These are phyloP conservation scores for Fusarium robinianum DNA, from an alignment of 2,329 filamentous ascomycete genomes.

Conservation along the genomic window DNA sequence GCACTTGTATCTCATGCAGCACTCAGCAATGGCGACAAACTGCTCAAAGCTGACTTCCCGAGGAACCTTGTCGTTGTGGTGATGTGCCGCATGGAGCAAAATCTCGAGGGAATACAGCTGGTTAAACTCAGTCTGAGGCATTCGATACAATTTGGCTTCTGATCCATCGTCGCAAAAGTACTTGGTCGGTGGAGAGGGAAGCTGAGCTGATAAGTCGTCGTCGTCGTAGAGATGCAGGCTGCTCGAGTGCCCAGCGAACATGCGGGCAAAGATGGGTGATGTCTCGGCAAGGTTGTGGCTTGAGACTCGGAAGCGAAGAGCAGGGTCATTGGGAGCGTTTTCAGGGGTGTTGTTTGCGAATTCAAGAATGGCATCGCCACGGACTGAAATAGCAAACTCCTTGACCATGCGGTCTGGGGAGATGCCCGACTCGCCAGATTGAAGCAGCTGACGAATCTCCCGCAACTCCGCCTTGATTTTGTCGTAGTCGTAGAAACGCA, in stretches of 20 bases:
- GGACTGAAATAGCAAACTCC: conserved; percentile 50
- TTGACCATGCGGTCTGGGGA: conserved; percentile 45
- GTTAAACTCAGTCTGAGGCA: conserved; percentile 57
- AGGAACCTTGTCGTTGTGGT: conserved; percentile 53
- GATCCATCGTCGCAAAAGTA: conserved; percentile 50
- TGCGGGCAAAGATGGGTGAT: conserved; percentile 56
- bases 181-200: conserved; percentile 43
- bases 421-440: conserved; percentile 48
- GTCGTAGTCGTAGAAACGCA: conserved; percentile 54
- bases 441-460: conserved; percentile 47
- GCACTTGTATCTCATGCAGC: conserved; percentile 55
- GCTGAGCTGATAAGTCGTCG: conserved; percentile 42
- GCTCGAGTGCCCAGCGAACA: conserved; percentile 46
- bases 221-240: conserved; percentile 43
- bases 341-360: conserved; percentile 51
- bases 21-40: conserved; percentile 58
- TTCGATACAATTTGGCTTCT: conserved; percentile 53
- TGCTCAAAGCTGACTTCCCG: conserved; percentile 52
- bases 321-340: conserved; percentile 41
- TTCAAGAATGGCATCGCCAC: conserved; percentile 57
- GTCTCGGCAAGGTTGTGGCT: conserved; percentile 55
- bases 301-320: conserved; percentile 56
- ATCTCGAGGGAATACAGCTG: conserved; percentile 48
- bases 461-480: conserved; percentile 48
- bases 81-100: conserved; percentile 56